phyloP scores from a whole-genome alignment of 495 filamentous ascomycete species.

The Hapsidospora chrysogenum region DNA sequence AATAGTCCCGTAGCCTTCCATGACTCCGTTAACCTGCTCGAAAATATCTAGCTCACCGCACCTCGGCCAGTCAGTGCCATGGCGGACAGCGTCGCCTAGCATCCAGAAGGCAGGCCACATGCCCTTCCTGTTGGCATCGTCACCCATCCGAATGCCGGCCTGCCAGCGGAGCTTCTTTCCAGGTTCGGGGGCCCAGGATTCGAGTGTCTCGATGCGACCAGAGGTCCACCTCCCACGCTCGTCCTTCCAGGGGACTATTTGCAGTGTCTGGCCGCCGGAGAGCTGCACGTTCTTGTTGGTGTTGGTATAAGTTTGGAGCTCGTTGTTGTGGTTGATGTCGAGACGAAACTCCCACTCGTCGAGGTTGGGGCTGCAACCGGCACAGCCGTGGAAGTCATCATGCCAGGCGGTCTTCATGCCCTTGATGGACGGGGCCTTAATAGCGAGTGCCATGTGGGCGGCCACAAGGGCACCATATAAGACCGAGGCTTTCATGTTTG shows the following conservation, averaged over 20 bases:
- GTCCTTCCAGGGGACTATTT: conserved; percentile 22
- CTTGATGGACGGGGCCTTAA: conserved; percentile 10
- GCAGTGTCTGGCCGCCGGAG: conserved; percentile 17
- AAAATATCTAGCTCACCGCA: conserved; percentile 37
- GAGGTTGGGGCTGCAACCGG: conserved; percentile 10
- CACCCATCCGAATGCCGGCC: conserved; percentile 24
- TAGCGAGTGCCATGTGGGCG: conserved; percentile 10
- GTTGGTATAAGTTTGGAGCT: conserved; percentile 15
- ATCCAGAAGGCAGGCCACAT: conserved; percentile 40
- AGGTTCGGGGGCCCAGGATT: conserved; percentile 20
- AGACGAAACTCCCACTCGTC: conserved; percentile 14
- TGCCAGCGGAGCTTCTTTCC: conserved; percentile 24
- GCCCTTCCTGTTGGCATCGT: conserved; percentile 21
- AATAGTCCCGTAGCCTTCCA: conserved; percentile 26
- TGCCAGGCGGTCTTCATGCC: conserved; percentile 16
- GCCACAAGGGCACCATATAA: conserved; percentile 8
- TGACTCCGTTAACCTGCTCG: conserved; percentile 29
- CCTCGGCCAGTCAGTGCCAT: conserved; percentile 29
- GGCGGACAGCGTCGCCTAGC: conserved; percentile 29
- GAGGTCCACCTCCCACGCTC: conserved; percentile 28
- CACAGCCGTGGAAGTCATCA: conserved; percentile 13
- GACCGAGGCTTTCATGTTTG: no score
- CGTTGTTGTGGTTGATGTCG: conserved; percentile 19
- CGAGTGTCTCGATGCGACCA: conserved; percentile 27
- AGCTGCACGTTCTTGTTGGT: conserved; percentile 16